A percentile compares a stretch with the other conserved stretches of the same genome.
Conservation (phyloP, 2,329 filamentous ascomycete genomes). For the Pestalotiopsis sp. region DNA sequence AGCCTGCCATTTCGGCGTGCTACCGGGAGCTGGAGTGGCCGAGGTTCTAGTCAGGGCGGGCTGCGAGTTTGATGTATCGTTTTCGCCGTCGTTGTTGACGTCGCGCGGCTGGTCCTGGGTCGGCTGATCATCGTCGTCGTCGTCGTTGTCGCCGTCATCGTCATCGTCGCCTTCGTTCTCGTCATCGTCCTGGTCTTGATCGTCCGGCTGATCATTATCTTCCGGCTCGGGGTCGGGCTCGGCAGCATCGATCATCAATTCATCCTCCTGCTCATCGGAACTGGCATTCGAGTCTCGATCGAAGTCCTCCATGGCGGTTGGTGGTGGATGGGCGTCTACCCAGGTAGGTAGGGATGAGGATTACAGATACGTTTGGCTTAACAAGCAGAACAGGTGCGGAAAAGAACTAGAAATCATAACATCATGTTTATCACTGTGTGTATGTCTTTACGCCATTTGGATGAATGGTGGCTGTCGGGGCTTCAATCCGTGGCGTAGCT, state of each 20-base stretch:
- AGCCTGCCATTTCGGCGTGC: slow-evolving; percentile 52
- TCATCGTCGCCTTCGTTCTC: slow-evolving; percentile 43
- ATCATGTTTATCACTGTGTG: too few species aligned
- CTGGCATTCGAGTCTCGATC: slow-evolving; percentile 42
- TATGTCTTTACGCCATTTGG: too few species aligned
- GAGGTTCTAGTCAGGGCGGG: slow-evolving; percentile 31
- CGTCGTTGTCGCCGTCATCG: slow-evolving; percentile 32
- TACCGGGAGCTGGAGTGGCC: slow-evolving; percentile 31
- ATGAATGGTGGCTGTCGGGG: too few species aligned
- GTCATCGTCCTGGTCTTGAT: slow-evolving; percentile 38
- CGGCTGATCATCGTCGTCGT: slow-evolving; percentile 42
- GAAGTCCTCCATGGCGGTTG: slow-evolving; percentile 39
- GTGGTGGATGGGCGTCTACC: not conserved
- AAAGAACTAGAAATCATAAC: too few species aligned
- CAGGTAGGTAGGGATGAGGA: not conserved
- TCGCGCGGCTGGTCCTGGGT: slow-evolving; percentile 26
- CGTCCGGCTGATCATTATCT: slow-evolving; percentile 24
- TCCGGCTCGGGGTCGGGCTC: slow-evolving; percentile 27
- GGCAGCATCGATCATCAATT: slow-evolving; percentile 32
- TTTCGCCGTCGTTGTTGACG: slow-evolving; percentile 26
- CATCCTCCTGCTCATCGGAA: slow-evolving; percentile 44
- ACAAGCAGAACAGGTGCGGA: not conserved
- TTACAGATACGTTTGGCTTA: not conserved
- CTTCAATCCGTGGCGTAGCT: too few species aligned
- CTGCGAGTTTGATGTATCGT: slow-evolving; percentile 16